These are phyloP conservation scores for Auricularia heimuer DNA, from an alignment of 768 basidiomycete genomes.

Conservation along the genomic window DNA sequence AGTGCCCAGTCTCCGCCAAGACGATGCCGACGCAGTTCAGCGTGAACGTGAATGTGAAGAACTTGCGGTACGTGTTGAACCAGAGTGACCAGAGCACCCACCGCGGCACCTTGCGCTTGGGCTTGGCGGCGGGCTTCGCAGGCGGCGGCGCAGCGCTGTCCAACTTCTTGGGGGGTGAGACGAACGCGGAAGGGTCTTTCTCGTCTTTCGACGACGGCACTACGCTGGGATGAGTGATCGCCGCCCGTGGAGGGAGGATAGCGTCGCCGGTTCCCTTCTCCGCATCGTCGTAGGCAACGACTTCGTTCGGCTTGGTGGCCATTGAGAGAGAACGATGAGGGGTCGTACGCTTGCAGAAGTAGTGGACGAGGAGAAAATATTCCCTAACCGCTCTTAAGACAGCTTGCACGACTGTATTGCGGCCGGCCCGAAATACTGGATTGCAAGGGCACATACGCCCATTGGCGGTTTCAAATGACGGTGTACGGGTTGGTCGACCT, in stretches of 20 bases:
- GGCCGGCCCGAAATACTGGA: background rate
- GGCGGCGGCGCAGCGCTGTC: background rate
- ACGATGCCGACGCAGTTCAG: constrained; percentile 52
- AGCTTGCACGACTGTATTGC: background rate
- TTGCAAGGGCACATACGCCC: background rate
- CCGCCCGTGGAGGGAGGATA: background rate
- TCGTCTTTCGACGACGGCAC: constrained; percentile 17
- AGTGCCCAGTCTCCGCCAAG: constrained; percentile 52
- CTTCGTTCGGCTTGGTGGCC: constrained; percentile 33
- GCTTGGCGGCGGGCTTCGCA: constrained; percentile 30
- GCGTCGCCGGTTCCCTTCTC: constrained; percentile 42
- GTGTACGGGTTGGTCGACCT: background rate
- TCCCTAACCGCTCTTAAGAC: constrained; percentile 1
- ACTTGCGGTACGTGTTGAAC: constrained; percentile 77
- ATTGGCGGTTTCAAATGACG: background rate
- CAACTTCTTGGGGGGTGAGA: background rate
- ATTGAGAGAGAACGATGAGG: constrained; percentile 20
- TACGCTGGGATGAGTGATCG: constrained; percentile 10
- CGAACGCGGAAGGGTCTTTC: constrained; percentile 25
- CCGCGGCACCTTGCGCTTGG: constrained; percentile 48
- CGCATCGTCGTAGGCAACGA: constrained; percentile 38
- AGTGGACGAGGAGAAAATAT: constrained; percentile 4
- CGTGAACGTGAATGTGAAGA: constrained; percentile 52
- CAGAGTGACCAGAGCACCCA: constrained; percentile 57
- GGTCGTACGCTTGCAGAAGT: constrained; percentile 8